Base-by-base conservation (phyloP, 1,284 basidiomycete genomes). In the Sanguinoderma infundibulare region DNA sequence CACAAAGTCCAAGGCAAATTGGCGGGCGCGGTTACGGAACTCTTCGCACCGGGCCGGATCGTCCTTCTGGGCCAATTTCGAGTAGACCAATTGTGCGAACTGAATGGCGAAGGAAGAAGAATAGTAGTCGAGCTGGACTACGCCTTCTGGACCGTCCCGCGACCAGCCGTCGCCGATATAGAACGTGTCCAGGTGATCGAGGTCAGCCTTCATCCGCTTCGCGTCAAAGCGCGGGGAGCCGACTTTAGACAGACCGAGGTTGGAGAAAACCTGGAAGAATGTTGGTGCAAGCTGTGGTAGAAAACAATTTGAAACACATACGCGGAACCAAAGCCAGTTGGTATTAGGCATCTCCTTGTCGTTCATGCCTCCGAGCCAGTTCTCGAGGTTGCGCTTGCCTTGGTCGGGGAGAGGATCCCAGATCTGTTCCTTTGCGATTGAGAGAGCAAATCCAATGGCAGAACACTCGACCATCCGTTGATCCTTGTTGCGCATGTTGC, bases 401-500 rank as follows among this genome's bases (percentile, higher is more conserved):
- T 81, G 74, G 1, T 81, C 76, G 30, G 76, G 79, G 49, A 92
- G 76, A 12, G 81, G 80, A 73, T 89, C 82, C 85, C 87, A 91
- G 30, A 92, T 76, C 40, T 86, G 78, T 63, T 90, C 84, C 36
- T 82, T 82, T 2, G 87, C 87, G 15, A 90, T 82, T 9, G 88
- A 82, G 49, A 93, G 79, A 0, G 89, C 80, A 72, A 88, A 92
- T 1, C 90, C 90, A 65, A 92, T 87, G 5, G 91, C 87, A 60
- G 87, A 88, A 77, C 91, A 92, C 73, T 92, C 91, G 0, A 92
- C 91, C 91, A 93, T 93, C 28, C 91, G 75, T 74, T 93, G 90
- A 72, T 92, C 91, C 73, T 87, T 90, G 68, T 89, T 83, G 57
- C 83, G 81, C 79, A 91, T 90, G 54, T 83, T 76, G 2, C 90